Conservation (phyloP, 176 grass and related monocot genomes). For the Aegilops longissima region DNA sequence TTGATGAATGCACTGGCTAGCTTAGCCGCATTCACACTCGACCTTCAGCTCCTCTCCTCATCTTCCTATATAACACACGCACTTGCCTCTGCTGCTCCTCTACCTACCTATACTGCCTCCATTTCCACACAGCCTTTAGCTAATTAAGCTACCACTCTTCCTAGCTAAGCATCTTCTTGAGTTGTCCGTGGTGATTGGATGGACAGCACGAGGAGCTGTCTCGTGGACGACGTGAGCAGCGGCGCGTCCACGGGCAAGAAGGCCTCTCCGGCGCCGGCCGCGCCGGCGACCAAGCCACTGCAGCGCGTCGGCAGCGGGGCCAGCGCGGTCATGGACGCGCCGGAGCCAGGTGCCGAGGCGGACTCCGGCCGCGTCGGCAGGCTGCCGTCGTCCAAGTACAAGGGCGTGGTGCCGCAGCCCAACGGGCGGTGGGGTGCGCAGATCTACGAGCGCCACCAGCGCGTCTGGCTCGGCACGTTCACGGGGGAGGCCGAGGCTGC, state of each 20-base stretch:
- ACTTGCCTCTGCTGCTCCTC: constrained; percentile 14
- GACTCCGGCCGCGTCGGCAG: neutral
- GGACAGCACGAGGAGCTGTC: constrained; percentile 53
- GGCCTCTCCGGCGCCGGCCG: neutral
- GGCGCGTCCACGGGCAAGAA: constrained; percentile 58
- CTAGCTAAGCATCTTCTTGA: neutral
- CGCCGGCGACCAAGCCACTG: constrained; percentile 8
- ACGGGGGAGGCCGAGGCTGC: too few species aligned
- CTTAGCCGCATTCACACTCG: neutral
- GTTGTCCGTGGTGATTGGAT: neutral
- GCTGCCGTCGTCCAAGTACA: neutral
- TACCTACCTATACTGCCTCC: neutral
- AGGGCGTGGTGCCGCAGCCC: constrained; percentile 86
- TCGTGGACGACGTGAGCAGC: constrained; percentile 56
- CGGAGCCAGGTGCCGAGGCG: constrained; percentile 39
- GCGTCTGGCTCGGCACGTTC: too few species aligned
- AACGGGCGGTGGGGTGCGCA: constrained; percentile 82
- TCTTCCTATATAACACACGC: constrained; percentile 19
- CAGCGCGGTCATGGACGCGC: constrained; percentile 59
- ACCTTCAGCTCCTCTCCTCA: too few species aligned
- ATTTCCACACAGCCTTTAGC: neutral
- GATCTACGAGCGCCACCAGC: constrained; percentile 56
- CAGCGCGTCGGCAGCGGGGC: constrained; percentile 51
- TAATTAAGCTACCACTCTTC: neutral
- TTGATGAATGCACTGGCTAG: neutral